Conservation (phyloP, 169 alveolate genomes). For the Plasmodium gonderi region DNA sequence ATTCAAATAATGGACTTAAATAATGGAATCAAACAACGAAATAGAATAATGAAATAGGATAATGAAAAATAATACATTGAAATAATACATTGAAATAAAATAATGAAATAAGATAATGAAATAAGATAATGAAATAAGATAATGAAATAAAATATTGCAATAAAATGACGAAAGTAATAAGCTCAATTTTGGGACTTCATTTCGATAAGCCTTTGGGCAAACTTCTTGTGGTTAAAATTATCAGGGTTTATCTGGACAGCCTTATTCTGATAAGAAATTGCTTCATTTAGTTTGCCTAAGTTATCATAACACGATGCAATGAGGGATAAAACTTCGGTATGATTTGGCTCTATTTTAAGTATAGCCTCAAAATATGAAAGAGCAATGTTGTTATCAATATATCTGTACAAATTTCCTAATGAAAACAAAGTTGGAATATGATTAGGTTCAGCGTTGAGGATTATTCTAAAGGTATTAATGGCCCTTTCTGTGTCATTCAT, state of each 20-base stretch:
- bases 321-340: constrained; percentile 66
- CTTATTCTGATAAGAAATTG: constrained; percentile 67
- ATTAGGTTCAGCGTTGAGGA: constrained; percentile 16
- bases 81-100: too few relatives aligned
- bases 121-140: neutral
- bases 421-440: constrained; percentile 71
- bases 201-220: constrained; percentile 72
- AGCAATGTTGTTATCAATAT: constrained; percentile 61
- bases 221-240: constrained; percentile 68
- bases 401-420: constrained; percentile 62
- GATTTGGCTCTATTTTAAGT: constrained; percentile 65
- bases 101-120: neutral
- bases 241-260: constrained; percentile 73
- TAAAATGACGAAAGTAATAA: neutral
- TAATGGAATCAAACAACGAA: too few relatives aligned
- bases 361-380: constrained; percentile 67
- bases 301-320: constrained; percentile 65
- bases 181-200: constrained; percentile 39
- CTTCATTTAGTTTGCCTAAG: constrained; percentile 65
- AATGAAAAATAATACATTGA: too few relatives aligned
- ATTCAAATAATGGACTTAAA: neutral
- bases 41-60: too few relatives aligned
- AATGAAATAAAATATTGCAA: neutral
- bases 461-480: constrained; percentile 44
- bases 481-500: constrained; percentile 64